Evolutionary conservation across 2,329 filamentous ascomycete genomes (phyloP).

Genomic region (Colletotrichum liriopes): DNA sequence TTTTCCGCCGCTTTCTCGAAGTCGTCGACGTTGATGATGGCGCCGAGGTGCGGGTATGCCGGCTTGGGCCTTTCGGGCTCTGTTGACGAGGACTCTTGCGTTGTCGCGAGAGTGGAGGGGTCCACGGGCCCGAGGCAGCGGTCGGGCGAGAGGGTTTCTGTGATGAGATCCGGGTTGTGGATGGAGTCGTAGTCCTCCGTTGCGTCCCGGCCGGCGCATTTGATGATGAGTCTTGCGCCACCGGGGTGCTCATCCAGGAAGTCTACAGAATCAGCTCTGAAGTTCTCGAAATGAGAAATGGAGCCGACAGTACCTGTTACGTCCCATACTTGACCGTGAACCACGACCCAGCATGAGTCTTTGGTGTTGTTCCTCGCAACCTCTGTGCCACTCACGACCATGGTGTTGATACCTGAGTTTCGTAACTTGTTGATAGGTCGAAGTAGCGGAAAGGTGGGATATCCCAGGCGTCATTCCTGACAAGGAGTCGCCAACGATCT

Average conservation of each 20-base stretch:
- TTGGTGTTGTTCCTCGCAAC: conserved; percentile 44
- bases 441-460: neutral
- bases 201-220: conserved; percentile 53
- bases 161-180: conserved; percentile 51
- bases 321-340: conserved; percentile 45
- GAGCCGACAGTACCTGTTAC: conserved; percentile 40
- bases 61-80: conserved; percentile 21
- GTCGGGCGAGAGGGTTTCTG: conserved; percentile 47
- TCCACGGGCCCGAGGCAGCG: conserved; percentile 49
- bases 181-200: conserved; percentile 54
- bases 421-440: neutral
- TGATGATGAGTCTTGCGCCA: conserved; percentile 52
- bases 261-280: conserved; percentile 43
- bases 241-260: conserved; percentile 54
- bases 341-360: conserved; percentile 45
- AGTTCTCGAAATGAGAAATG: accelerated
- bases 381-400: conserved; percentile 38
- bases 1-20: conserved; percentile 54
- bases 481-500: neutral
- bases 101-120: conserved; percentile 4
- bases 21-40: conserved; percentile 55
- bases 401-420: neutral
- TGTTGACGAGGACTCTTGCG: neutral
- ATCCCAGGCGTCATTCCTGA: neutral
- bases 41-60: conserved; percentile 47